Evolutionary conservation across 305 asterid species (phyloP).

Genomic region (Fraxinus baroniana): DNA sequence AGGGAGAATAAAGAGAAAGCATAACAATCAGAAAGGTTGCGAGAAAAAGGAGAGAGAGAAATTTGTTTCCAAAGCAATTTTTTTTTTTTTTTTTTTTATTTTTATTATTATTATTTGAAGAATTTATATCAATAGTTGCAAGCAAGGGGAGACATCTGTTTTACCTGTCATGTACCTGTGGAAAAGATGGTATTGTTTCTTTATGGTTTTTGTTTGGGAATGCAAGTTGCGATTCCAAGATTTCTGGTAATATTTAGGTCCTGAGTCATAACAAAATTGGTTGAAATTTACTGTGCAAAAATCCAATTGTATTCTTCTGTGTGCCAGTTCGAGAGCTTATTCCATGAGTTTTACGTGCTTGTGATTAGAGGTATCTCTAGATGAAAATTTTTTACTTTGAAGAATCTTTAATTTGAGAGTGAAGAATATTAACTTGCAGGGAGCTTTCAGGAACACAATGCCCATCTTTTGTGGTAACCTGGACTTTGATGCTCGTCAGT

Average conservation of each 20-base stretch:
- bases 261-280: not conserved
- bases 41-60: not conserved
- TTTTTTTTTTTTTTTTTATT: too few relatives aligned
- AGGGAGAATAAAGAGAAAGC: not conserved
- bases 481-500: slow-evolving; percentile 83
- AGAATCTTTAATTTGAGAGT: slow-evolving; percentile 1
- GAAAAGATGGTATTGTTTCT: not conserved
- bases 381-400: not conserved
- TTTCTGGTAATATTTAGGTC: not conserved
- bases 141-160: not conserved
- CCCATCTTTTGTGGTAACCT: slow-evolving; percentile 87
- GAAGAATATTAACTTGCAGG: slow-evolving; percentile 21
- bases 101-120: not conserved
- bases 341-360: not conserved
- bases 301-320: not conserved
- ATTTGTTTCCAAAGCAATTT: not conserved
- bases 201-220: not conserved
- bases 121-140: not conserved
- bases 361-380: not conserved
- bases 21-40: not conserved
- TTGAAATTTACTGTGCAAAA: not conserved
- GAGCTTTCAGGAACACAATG: slow-evolving; percentile 51
- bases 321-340: not conserved
- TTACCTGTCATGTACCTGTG: not conserved
- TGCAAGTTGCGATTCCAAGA: not conserved